A percentile compares a stretch with the other conserved stretches of the same genome.
Evolutionary conservation across 768 basidiomycete species (phyloP).

Genomic region (Hysterangium stoloniferum): DNA sequence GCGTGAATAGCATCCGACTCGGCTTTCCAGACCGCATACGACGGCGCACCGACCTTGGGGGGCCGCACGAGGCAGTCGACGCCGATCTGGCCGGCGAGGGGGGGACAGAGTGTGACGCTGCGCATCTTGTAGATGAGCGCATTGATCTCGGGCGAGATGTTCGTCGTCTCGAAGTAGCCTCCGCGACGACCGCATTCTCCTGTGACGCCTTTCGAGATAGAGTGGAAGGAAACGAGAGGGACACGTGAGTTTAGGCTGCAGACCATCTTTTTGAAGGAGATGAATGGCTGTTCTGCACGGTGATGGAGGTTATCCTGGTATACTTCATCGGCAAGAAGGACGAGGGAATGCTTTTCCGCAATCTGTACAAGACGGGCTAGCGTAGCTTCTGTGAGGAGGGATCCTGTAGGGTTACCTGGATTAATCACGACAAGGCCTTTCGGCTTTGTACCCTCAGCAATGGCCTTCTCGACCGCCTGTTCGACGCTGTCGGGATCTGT

Average conservation of each 20-base stretch:
- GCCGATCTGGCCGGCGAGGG: slow-evolving; percentile 85
- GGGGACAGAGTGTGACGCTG: slow-evolving; percentile 82
- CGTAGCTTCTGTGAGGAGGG: slow-evolving; percentile 62
- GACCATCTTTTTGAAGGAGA: slow-evolving; percentile 89
- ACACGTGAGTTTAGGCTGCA: slow-evolving; percentile 57
- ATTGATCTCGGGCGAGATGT: slow-evolving; percentile 67
- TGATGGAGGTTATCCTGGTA: slow-evolving; percentile 91
- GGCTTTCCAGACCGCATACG: slow-evolving; percentile 70
- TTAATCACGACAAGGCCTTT: slow-evolving; percentile 96
- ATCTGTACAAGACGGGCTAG: slow-evolving; percentile 73
- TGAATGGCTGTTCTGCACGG: slow-evolving; percentile 61
- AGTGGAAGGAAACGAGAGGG: slow-evolving; percentile 92
- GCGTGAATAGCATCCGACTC: slow-evolving; percentile 79
- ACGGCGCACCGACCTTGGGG: slow-evolving; percentile 65
- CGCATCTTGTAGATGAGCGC: slow-evolving; percentile 97
- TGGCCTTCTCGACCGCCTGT: slow-evolving; percentile 56
- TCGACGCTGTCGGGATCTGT: slow-evolving; percentile 65
- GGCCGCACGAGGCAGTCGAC: slow-evolving; percentile 93
- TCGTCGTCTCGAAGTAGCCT: slow-evolving; percentile 91
- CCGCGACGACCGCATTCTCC: slow-evolving; percentile 98
- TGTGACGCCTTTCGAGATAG: slow-evolving; percentile 91
- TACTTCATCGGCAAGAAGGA: slow-evolving; percentile 96
- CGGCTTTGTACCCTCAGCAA: slow-evolving; percentile 49
- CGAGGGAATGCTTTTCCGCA: slow-evolving; percentile 77
- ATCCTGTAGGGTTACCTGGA: slow-evolving; percentile 96